Base-by-base conservation (phyloP, 176 grass and related monocot genomes). In the Tuctoria greenei region DNA sequence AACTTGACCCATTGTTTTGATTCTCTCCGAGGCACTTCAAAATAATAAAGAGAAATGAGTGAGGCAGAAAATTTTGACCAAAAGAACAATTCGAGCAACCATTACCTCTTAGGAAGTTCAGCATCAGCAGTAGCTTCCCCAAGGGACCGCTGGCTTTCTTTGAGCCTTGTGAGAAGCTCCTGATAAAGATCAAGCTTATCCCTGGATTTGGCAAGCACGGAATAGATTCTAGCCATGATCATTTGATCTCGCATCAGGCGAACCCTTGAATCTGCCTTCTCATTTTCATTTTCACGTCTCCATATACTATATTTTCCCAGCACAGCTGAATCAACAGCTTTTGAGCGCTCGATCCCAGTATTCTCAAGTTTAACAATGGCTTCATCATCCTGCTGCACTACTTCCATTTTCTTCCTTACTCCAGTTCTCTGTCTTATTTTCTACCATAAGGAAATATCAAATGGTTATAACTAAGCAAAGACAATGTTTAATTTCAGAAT, bases 321-420 rank as follows among this genome's bases (percentile, higher is more conserved):
- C 73, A 90, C 88, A 66, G 88, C 88, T 72, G 88, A 90, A 76
- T 90, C 83, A 68, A 90, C 83, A 64, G 88, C 79, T 67, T 90
- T 86, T 45, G 83, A 83, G 11, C 79, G 83, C n/a, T 90, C 83
- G 14, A 86, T 86, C 10, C 75, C 79, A 27, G 83, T 71, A 51
- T 90, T 90, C 76, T 90, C 88, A 75, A 83, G 83, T 78, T 78
- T 86, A 70, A 90, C 88, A 14, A 86, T 21, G 7, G 83, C 88
- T 58, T 86, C 83, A 69, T 90, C 88, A 66, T 86, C 83, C 75
- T 86, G 79, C 72, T 90, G 83, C 26, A 79, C 40, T 2, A 71
- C n/a, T 64, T 79, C 64, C 44, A 73, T 58, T 62, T 69, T 72
- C 61, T 74, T 82, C 38, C 64, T 75, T 43, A 70, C 74, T 35